Percentiles rank a stretch among this genome's conserved stretches.
Conservation (phyloP, 495 filamentous ascomycete genomes). For the Coniosporium apollinis region DNA sequence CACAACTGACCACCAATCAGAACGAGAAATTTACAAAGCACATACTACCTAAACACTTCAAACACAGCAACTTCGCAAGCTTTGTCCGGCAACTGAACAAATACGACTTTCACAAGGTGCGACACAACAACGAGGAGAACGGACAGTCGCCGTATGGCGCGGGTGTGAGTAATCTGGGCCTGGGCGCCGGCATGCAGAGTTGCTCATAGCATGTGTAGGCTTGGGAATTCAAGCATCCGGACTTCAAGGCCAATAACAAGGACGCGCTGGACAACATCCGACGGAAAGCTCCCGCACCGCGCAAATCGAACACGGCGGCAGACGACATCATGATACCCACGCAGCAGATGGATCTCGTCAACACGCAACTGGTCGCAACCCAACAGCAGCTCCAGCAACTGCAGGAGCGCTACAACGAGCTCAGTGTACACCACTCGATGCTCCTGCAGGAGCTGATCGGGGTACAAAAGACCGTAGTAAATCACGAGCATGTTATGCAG, state of each 20-base stretch:
- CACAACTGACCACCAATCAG: no score
- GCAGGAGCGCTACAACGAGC: constrained; percentile 68
- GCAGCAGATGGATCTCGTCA: constrained; percentile 80
- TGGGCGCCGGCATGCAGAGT: not conserved
- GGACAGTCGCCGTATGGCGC: constrained; percentile 81
- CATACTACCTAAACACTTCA: constrained; percentile 96
- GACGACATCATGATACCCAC: constrained; percentile 69
- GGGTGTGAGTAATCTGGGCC: constrained; percentile 43
- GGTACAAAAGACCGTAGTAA: constrained; percentile 77
- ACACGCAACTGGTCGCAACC: constrained; percentile 74
- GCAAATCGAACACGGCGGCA: constrained; percentile 45
- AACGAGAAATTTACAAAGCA: constrained; percentile 97
- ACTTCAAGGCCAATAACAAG: constrained; percentile 90
- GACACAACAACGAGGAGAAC: constrained; percentile 88
- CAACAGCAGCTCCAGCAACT: constrained; percentile 81
- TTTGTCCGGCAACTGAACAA: constrained; percentile 99
- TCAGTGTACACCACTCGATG: constrained; percentile 69
- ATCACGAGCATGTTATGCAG: constrained; percentile 61
- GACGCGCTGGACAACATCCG: constrained; percentile 94
- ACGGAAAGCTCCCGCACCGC: constrained; percentile 82
- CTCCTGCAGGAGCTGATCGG: constrained; percentile 76
- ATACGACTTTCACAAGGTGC: constrained; percentile 98
- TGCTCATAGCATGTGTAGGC: constrained; percentile 36
- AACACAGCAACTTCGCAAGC: constrained; percentile 98
- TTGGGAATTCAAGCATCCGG: constrained; percentile 97